Conservation (phyloP, 495 filamentous ascomycete species). For the Neurospora sp. region DNA sequence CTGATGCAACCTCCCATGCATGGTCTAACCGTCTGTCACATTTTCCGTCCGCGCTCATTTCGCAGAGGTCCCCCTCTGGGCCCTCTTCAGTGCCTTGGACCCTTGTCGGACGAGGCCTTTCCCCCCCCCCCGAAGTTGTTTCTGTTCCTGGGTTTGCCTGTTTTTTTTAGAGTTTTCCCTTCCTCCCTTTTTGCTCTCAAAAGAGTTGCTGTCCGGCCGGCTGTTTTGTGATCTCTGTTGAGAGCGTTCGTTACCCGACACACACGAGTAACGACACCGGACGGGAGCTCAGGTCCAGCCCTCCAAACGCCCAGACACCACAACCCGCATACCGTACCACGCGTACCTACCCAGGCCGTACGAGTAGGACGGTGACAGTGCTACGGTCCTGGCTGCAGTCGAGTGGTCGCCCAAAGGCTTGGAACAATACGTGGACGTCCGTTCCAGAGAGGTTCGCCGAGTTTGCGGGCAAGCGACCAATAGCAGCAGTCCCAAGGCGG, state of each 20-base stretch:
- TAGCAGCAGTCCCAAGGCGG: slow-evolving; percentile 14
- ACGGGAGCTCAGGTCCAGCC: background rate
- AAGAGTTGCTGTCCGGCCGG: background rate
- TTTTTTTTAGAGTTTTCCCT: background rate
- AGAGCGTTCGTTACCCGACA: background rate
- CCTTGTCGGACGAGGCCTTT: background rate
- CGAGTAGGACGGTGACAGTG: background rate
- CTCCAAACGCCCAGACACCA: background rate
- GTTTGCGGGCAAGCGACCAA: slow-evolving; percentile 12
- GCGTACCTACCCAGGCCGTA: background rate
- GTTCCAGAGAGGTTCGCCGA: background rate
- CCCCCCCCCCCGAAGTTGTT: background rate
- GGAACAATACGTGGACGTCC: background rate
- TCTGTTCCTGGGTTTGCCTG: background rate
- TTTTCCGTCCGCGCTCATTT: slow-evolving; percentile 19
- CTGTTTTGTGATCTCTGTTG: background rate
- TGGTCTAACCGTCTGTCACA: slow-evolving; percentile 10
- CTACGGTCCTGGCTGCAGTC: slow-evolving; percentile 18
- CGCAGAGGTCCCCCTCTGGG: slow-evolving; percentile 5
- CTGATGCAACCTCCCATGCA: slow-evolving; percentile 17
- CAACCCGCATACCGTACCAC: background rate
- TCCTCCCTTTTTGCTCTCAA: background rate
- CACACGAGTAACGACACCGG: background rate
- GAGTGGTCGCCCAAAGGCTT: slow-evolving; percentile 12
- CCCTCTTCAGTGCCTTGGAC: background rate